Percentiles rank a stretch among this genome's conserved stretches.
Evolutionary conservation across 2,329 filamentous ascomycete genomes (phyloP).

Genomic region (Fusarium sp.): DNA sequence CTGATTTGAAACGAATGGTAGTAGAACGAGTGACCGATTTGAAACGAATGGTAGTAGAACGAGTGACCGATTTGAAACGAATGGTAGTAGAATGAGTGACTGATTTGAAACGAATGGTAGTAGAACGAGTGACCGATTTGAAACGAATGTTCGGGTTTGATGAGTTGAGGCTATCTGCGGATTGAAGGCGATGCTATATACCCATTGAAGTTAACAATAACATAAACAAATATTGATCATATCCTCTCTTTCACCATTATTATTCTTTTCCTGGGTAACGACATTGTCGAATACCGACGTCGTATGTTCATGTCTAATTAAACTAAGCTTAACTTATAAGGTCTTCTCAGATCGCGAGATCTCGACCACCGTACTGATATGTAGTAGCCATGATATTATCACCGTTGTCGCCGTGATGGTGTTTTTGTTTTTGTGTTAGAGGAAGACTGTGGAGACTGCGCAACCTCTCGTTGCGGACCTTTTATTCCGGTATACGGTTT

Average conservation of each 20-base stretch:
- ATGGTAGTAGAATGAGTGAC: background rate
- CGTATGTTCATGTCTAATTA: background rate
- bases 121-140: background rate
- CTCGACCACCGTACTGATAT: background rate
- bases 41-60: background rate
- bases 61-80: background rate
- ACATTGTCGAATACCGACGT: background rate
- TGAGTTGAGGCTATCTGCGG: background rate
- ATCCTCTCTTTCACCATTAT: background rate
- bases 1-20: background rate
- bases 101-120: background rate
- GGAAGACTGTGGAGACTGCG: too few relatives aligned
- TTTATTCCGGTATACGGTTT: too few relatives aligned
- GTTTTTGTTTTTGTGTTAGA: too few relatives aligned
- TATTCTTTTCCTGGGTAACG: background rate
- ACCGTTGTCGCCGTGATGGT: too few relatives aligned
- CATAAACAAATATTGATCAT: background rate
- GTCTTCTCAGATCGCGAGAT: background rate
- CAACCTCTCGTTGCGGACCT: too few relatives aligned
- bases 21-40: too few relatives aligned
- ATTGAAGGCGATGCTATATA: background rate
- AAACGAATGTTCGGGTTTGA: background rate
- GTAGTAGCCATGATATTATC: background rate
- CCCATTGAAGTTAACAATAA: background rate
- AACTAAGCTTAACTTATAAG: fast-evolving